A percentile compares a stretch with the other conserved stretches of the same genome.
phyloP scores from a whole-genome alignment of 78 protist genomes.

The Creolimax fragrantissima region DNA sequence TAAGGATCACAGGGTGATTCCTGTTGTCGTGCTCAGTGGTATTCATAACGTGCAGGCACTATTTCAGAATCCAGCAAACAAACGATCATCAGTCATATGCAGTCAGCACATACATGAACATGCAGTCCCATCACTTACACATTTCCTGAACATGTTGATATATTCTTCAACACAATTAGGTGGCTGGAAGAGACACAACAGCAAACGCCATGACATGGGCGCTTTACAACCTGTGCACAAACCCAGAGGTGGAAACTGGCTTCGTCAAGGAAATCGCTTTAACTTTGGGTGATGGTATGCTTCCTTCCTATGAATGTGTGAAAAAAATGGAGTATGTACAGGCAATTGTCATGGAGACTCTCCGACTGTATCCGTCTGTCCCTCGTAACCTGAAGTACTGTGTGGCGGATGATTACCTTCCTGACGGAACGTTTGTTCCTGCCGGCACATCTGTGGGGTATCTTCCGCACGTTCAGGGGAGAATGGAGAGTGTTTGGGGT shows the following conservation, averaged over 20 bases:
- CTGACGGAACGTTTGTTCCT: neutral
- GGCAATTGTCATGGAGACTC: neutral
- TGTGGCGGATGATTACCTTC: neutral
- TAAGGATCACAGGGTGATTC: too few relatives aligned
- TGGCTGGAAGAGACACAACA: neutral
- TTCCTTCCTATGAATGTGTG: neutral
- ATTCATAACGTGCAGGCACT: too few relatives aligned
- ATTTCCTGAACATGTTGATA: too few relatives aligned
- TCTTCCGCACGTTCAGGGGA: neutral
- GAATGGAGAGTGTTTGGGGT: neutral
- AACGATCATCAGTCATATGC: too few relatives aligned
- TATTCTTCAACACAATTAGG: too few relatives aligned
- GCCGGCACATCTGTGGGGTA: neutral
- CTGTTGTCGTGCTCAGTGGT: too few relatives aligned
- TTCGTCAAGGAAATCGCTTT: neutral
- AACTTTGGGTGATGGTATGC: neutral
- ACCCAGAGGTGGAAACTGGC: neutral
- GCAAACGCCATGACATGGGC: neutral
- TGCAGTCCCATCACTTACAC: too few relatives aligned
- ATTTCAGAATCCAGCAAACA: too few relatives aligned
- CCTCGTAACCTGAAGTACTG: neutral
- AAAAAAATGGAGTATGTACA: neutral
- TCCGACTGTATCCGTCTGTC: neutral
- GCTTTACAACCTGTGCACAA: neutral
- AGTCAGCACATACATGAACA: too few relatives aligned